These are phyloP conservation scores for Tinospora cordifolia DNA, from an alignment of 164 flowering plant genomes.

Conservation along the genomic window DNA sequence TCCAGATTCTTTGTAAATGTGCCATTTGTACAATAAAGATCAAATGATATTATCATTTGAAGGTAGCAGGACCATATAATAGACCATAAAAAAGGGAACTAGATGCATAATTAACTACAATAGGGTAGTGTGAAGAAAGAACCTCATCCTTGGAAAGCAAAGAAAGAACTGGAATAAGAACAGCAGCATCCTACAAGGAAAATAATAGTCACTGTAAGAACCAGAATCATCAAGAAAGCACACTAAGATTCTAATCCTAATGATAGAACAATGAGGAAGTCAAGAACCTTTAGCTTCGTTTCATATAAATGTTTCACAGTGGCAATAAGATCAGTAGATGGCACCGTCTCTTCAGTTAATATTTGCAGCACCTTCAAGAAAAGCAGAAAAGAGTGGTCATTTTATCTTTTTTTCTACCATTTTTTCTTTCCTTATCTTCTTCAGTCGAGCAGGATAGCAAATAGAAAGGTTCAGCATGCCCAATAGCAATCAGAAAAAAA, in stretches of 20 bases:
- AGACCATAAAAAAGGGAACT: background rate
- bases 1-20: background rate
- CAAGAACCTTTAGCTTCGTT: constrained; percentile 72
- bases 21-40: background rate
- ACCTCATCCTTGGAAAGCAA: constrained; percentile 91
- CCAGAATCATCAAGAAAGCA: constrained; percentile 3
- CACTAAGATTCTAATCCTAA: background rate
- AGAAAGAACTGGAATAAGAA: constrained; percentile 86
- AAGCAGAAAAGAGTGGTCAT: constrained; percentile 16
- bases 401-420: background rate
- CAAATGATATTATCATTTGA: background rate
- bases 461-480: background rate
- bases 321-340: constrained; percentile 67
- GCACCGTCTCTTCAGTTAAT: constrained; percentile 66
- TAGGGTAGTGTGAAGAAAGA: background rate
- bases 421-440: background rate
- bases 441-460: background rate
- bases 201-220: constrained; percentile 6
- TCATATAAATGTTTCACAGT: constrained; percentile 87
- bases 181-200: constrained; percentile 77
- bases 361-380: constrained; percentile 64
- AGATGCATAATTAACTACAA: background rate
- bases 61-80: background rate
- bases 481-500: background rate
- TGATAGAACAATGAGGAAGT: constrained; percentile 2